Evolutionary conservation across 2,329 filamentous ascomycete genomes (phyloP).

Genomic region (Colletotrichum musicola): DNA sequence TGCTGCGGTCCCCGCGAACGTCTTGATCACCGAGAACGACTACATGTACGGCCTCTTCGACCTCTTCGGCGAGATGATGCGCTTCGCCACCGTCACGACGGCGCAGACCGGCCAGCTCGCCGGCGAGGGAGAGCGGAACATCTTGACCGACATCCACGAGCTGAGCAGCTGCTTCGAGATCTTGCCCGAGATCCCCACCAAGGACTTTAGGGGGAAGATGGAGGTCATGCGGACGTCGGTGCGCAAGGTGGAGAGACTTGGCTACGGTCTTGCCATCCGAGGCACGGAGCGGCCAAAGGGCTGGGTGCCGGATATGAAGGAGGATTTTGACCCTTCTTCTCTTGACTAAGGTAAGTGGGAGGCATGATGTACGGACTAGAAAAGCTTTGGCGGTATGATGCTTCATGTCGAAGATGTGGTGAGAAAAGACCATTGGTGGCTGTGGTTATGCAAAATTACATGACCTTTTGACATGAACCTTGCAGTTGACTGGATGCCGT

Average conservation of each 20-base stretch:
- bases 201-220: conserved; percentile 81
- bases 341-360: conserved; percentile 2
- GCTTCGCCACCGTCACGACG: conserved; percentile 90
- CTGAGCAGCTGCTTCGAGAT: conserved; percentile 83
- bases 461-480: too few relatives aligned
- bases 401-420: too few relatives aligned
- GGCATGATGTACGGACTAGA: too few relatives aligned
- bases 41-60: conserved; percentile 94
- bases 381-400: too few relatives aligned
- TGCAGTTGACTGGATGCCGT: too few relatives aligned
- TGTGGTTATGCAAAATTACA: too few relatives aligned
- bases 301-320: conserved; percentile 84
- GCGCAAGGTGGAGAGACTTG: conserved; percentile 90
- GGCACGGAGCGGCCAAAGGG: conserved; percentile 91
- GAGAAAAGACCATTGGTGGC: too few relatives aligned
- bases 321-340: conserved; percentile 39
- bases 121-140: conserved; percentile 61
- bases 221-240: conserved; percentile 89
- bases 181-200: conserved; percentile 70
- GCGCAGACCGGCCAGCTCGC: conserved; percentile 75
- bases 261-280: conserved; percentile 88
- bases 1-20: conserved; percentile 60
- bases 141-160: conserved; percentile 84
- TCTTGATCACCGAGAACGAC: conserved; percentile 82
- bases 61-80: conserved; percentile 95